phyloP scores from a whole-genome alignment of 2,329 filamentous ascomycete species.

The Aspergillus fischeri region DNA sequence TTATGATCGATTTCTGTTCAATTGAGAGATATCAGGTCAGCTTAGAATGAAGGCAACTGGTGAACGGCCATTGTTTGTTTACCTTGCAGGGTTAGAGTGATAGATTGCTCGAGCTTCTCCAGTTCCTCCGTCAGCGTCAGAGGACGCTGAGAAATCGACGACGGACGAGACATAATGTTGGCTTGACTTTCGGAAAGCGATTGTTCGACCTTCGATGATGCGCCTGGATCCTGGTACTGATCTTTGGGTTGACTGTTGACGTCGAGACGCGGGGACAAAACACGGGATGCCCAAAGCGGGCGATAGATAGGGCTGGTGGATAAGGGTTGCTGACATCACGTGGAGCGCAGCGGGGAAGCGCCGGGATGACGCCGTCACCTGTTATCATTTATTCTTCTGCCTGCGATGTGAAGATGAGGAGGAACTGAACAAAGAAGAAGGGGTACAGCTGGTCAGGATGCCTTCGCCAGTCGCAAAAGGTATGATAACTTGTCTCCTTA shows the following conservation, averaged over 20 bases:
- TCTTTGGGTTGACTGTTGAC: slow-evolving; percentile 7
- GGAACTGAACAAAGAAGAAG: slow-evolving; percentile 1
- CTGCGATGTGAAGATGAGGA: slow-evolving; percentile 3
- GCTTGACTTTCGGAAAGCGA: neutral
- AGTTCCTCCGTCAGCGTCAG: slow-evolving; percentile 90
- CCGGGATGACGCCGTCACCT: slow-evolving; percentile 4
- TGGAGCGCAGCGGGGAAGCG: slow-evolving; percentile 20
- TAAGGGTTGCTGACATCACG: slow-evolving; percentile 32
- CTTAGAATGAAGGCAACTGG: slow-evolving; percentile 7
- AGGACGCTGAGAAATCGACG: slow-evolving; percentile 47
- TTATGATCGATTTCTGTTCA: slow-evolving; percentile 93
- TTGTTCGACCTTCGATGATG: no score
- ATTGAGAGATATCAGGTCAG: slow-evolving; percentile 7
- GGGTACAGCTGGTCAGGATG: slow-evolving; percentile 28
- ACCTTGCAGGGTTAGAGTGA: slow-evolving; percentile 93
- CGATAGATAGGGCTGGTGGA: slow-evolving; percentile 28
- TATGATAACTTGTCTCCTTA: slow-evolving; percentile 21
- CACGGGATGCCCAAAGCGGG: slow-evolving; percentile 26
- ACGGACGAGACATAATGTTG: slow-evolving; percentile 48
- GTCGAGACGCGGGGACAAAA: slow-evolving; percentile 26
- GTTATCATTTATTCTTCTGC: slow-evolving; percentile 7
- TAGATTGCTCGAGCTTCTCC: slow-evolving; percentile 92
- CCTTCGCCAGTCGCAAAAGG: slow-evolving; percentile 47
- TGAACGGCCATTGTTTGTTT: slow-evolving; percentile 21
- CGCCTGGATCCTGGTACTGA: neutral